A percentile compares a stretch with the other conserved stretches of the same genome.
Evolutionary conservation across 305 asterid species (phyloP).

Genomic region (Solanum hybrid): DNA sequence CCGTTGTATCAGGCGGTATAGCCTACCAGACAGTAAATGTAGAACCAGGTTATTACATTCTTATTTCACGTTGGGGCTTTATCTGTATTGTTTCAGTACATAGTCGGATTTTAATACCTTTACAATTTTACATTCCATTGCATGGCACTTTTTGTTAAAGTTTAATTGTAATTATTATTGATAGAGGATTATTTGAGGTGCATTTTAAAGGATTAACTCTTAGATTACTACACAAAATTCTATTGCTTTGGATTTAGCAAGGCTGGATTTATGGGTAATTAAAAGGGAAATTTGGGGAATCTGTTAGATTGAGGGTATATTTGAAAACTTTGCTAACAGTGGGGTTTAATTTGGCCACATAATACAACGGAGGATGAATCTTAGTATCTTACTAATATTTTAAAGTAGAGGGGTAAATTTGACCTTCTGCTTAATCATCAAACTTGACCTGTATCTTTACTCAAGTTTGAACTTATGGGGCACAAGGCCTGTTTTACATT

Average conservation of each 20-base stretch:
- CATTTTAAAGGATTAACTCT: background rate
- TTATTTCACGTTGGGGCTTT: background rate
- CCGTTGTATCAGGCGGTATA: slow-evolving; percentile 51
- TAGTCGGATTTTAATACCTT: background rate
- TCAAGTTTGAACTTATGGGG: background rate
- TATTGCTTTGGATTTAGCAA: background rate
- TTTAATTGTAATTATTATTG: background rate
- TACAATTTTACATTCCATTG: background rate
- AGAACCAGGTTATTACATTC: slow-evolving; percentile 53
- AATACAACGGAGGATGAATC: background rate
- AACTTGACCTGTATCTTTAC: background rate
- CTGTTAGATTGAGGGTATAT: background rate
- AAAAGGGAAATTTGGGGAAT: background rate
- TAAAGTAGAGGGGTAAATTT: background rate
- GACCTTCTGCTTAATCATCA: background rate
- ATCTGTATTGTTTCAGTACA: background rate
- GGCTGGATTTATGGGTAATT: background rate
- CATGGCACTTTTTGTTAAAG: background rate
- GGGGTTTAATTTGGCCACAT: background rate
- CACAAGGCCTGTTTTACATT: background rate
- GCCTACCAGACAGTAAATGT: slow-evolving; percentile 58
- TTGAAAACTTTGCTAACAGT: background rate
- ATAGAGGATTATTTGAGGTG: background rate
- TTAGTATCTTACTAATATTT: background rate
- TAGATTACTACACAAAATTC: background rate